Conservation (phyloP, 257 asterid species). For the Striga asiatica region DNA sequence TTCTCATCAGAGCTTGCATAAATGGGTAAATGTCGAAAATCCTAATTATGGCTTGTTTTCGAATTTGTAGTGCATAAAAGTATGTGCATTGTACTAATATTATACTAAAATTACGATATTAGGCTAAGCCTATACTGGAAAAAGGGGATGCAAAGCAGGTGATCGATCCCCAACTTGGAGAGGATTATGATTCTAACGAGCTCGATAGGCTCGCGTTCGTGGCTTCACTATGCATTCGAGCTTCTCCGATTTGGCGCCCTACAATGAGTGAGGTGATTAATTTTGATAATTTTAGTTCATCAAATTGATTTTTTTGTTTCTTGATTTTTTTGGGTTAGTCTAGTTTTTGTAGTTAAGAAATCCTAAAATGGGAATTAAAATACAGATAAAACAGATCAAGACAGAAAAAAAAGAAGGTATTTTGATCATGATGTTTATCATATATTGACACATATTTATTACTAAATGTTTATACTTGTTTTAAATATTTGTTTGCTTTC, state of each 20-base stretch:
- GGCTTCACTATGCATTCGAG: conserved; percentile 85
- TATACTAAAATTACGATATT: background rate
- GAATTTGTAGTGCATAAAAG: background rate
- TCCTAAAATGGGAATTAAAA: too few relatives aligned
- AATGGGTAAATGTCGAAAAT: conserved; percentile 52
- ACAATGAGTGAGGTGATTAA: conserved; percentile 71
- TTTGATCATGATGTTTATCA: too few relatives aligned
- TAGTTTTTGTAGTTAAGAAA: too few relatives aligned
- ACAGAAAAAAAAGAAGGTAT: too few relatives aligned
- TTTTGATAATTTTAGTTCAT: background rate
- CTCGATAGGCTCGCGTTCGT: conserved; percentile 61
- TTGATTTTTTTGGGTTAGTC: too few relatives aligned
- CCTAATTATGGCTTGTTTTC: background rate
- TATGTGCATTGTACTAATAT: background rate
- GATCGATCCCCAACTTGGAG: conserved; percentile 66
- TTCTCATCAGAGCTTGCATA: conserved; percentile 81
- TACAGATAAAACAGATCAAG: too few relatives aligned
- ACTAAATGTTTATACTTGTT: too few relatives aligned
- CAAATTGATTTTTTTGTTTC: too few relatives aligned
- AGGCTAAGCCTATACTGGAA: conserved; percentile 81
- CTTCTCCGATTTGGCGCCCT: conserved; percentile 88
- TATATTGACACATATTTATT: too few relatives aligned
- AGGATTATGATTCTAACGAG: conserved; percentile 37
- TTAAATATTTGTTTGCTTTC: too few relatives aligned
- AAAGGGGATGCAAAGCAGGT: conserved; percentile 54